A percentile compares a stretch with the other conserved stretches of the same genome.
phyloP scores from a whole-genome alignment of 208 protist species.

The Tritrichomonas foetus region DNA sequence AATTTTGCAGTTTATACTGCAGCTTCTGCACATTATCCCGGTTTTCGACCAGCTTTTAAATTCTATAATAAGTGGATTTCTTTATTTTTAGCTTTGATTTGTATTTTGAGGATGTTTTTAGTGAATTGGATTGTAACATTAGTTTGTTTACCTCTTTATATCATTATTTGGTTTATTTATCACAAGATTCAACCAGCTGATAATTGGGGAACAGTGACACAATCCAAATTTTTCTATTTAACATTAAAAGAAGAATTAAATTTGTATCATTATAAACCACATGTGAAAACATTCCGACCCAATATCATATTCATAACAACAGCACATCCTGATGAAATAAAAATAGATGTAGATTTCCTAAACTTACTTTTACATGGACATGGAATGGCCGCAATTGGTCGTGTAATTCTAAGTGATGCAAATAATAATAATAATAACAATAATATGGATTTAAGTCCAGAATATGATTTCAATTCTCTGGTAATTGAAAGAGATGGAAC shows the following conservation, averaged over 20 bases:
- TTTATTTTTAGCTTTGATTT: neutral
- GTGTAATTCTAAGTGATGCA: neutral
- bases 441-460: neutral
- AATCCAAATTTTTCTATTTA: neutral
- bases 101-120: neutral
- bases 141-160: neutral
- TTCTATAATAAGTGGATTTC: neutral
- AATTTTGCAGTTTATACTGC: neutral
- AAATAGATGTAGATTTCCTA: neutral
- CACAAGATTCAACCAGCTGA: neutral
- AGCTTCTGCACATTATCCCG: neutral
- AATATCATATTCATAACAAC: neutral
- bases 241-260: conserved; percentile 24
- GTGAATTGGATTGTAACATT: neutral
- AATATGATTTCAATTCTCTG: neutral
- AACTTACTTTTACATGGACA: neutral
- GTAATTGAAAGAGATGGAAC: neutral
- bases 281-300: neutral
- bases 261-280: neutral
- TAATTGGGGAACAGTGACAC: neutral
- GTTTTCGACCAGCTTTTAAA: neutral
- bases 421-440: neutral
- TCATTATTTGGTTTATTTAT: neutral
- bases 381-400: neutral
- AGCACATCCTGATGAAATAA: neutral